phyloP scores from a whole-genome alignment of 176 grass and related monocot species.

The bread wheat (Triticum aestivum) region IWGSC_CS_RefSeq_v2.1 NC_057809.1:500896049-500896548 shows the following conservation, averaged over 20 bases:
- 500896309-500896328: conserved; percentile 89
- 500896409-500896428: conserved; percentile 80
- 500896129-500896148: conserved; percentile 98
- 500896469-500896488: conserved; percentile 63
- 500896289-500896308: conserved; percentile 87
- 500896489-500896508: conserved; percentile 95
- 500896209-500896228: conserved; percentile 78
- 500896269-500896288: conserved; percentile 82
- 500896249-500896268: conserved; percentile 73
- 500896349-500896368: conserved; percentile 89
- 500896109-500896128: conserved; percentile 79
- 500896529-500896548: conserved; percentile 89
- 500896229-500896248: conserved; percentile 82
- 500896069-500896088: conserved; percentile 80
- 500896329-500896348: conserved; percentile 85
- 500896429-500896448: conserved; percentile 75
- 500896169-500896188: conserved; percentile 89
- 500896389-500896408: conserved; percentile 87
- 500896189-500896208: conserved; percentile 77
- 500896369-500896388: conserved; percentile 89
- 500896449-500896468: conserved; percentile 80
- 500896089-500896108: conserved; percentile 85
- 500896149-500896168: conserved; percentile 83
- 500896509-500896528: conserved; percentile 61
- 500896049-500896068: conserved; percentile 90